Evolutionary conservation across 2,329 filamentous ascomycete species (phyloP), one percentile per base, ranked within the genome.

Genomic region (Claviceps spartinae): DNA sequence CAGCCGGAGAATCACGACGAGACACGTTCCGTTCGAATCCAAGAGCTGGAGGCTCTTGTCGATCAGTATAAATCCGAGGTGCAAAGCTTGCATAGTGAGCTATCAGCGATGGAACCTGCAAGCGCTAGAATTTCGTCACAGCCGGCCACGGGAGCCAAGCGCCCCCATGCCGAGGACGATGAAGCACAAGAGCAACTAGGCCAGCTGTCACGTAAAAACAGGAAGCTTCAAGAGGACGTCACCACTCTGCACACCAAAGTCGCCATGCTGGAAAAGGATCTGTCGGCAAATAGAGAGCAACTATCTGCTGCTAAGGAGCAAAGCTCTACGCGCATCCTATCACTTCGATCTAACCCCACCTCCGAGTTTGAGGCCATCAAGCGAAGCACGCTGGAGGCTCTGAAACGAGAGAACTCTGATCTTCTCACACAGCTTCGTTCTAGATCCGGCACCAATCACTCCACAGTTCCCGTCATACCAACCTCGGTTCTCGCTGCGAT

Each of bases 311-410:
- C 78, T 5, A 76, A 78, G 55, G 75, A 83, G 48, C 80, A 83
- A 18, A 85, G 82, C 34, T 82, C 86, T 56, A 94, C 85, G 3
- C 86, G 93, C 38, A 76, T 97, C 47, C 78, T 98, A 26, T 85
- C 93, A 51, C 74, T 97, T 14, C 85, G 88, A 53, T 83, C 85
- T n/a, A 98, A 98, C 65, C 93, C 93, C 0, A 97, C 93, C 0
- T 82, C 89, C 0, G 81, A 93, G 61, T 81, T 81, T 54, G 88
- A 95, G 69, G 84, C 85, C 3, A 80, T 95, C 65, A 95, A 97
- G 69, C 76, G 85, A 49, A 76, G 81, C 9, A 95, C 88, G 0
- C 78, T 98, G 14, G 76, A 76, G 9, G 83, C 84, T 0, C 78
- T 98, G 9, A 80, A 85, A 58, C 79, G 82, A 54, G 93, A 97